phyloP scores from a whole-genome alignment of 1,139 yeast species.

The Candida anutae region DNA sequence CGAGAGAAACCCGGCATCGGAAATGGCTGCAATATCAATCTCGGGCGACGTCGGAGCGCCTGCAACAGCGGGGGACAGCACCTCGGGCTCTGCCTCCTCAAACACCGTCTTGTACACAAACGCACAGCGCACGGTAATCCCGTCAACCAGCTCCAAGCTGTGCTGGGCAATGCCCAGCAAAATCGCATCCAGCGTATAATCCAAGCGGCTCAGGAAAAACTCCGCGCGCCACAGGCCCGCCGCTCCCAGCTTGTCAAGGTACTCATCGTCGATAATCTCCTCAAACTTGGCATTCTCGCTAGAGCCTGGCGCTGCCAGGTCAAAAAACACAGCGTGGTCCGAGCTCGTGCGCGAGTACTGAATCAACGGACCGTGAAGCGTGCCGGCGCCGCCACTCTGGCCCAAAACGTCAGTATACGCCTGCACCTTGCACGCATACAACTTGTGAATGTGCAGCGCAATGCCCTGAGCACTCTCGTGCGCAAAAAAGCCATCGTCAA shows the following conservation, averaged over 20 bases:
- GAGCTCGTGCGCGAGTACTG: slow-evolving; percentile 70
- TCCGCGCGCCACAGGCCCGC: slow-evolving; percentile 62
- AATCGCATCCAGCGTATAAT: slow-evolving; percentile 39
- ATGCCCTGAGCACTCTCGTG: slow-evolving; percentile 75
- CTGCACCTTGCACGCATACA: slow-evolving; percentile 88
- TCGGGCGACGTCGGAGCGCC: slow-evolving; percentile 25
- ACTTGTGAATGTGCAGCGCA: slow-evolving; percentile 75
- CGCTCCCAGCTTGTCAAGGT: slow-evolving; percentile 48
- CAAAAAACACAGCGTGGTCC: slow-evolving; percentile 90
- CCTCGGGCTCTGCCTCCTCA: slow-evolving; percentile 15
- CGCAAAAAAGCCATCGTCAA: slow-evolving; percentile 88
- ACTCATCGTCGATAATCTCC: slow-evolving; percentile 70
- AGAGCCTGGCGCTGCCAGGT: slow-evolving; percentile 46
- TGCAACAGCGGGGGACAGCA: no score
- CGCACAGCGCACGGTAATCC: slow-evolving; percentile 57
- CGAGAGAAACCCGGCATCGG: slow-evolving; percentile 73
- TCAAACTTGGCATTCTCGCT: slow-evolving; percentile 39
- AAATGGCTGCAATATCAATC: slow-evolving; percentile 54
- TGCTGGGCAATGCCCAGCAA: slow-evolving; percentile 35
- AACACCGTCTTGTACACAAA: slow-evolving; percentile 81
- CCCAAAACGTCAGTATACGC: slow-evolving; percentile 62
- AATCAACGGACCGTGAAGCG: slow-evolving; percentile 42
- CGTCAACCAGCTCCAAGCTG: slow-evolving; percentile 33
- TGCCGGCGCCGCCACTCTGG: no score
- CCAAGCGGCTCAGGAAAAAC: slow-evolving; percentile 67